These are phyloP conservation scores for Mortierella sp. DNA, from an alignment of 371 early-diverging fungal genomes.

Conservation along the genomic window DNA sequence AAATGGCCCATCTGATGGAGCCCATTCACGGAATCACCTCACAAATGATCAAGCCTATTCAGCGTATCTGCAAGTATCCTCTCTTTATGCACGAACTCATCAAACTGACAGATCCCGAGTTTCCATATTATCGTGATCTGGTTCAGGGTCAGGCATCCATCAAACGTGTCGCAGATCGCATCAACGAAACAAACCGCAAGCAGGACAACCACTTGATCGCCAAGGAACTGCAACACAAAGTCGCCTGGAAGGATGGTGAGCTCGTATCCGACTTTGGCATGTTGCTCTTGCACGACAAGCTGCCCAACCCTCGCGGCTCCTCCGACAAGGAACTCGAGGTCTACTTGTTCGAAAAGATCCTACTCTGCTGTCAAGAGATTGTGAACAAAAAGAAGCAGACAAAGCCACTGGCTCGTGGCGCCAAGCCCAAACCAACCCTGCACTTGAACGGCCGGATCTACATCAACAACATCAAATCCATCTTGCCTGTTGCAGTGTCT, in stretches of 20 bases:
- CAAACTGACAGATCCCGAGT: constrained; percentile 76
- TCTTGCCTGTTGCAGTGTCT: constrained; percentile 74
- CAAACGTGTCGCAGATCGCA: constrained; percentile 87
- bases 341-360: constrained; percentile 88
- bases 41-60: constrained; percentile 95
- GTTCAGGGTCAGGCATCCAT: constrained; percentile 81
- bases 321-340: constrained; percentile 81
- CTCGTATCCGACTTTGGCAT: constrained; percentile 79
- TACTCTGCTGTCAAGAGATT: constrained; percentile 89
- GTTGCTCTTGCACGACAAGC: constrained; percentile 83
- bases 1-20: constrained; percentile 78
- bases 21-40: constrained; percentile 89
- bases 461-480: constrained; percentile 81
- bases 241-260: constrained; percentile 88
- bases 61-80: constrained; percentile 97
- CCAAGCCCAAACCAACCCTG: constrained; percentile 57
- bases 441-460: constrained; percentile 83
- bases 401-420: constrained; percentile 13
- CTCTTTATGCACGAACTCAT: constrained; percentile 87
- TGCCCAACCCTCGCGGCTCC: constrained; percentile 80
- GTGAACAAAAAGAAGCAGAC: constrained; percentile 39
- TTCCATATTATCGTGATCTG: constrained; percentile 81
- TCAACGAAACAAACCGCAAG: constrained; percentile 92
- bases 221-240: constrained; percentile 79
- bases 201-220: constrained; percentile 87